Conservation (phyloP, 1,284 basidiomycete species). For the Ceraceosorus guamensis region DNA sequence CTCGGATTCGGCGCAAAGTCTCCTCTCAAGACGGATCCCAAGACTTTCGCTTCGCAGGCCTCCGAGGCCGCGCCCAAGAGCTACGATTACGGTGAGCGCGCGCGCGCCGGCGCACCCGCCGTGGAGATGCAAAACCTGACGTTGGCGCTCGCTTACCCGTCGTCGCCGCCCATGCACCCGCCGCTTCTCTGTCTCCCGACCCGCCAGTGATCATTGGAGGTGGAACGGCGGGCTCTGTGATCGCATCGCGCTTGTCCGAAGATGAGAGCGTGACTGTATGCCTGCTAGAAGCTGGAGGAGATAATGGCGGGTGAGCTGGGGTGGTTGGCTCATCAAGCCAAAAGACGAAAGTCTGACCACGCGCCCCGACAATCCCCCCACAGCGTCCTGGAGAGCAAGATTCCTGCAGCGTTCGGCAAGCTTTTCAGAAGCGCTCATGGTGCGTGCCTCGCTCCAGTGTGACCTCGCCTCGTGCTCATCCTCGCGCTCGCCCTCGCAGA, state of each 20-base stretch:
- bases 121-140: background rate
- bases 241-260: slow-evolving; percentile 30
- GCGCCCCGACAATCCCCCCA: background rate
- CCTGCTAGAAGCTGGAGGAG: slow-evolving; percentile 32
- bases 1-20: slow-evolving; percentile 7
- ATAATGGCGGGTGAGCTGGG: slow-evolving; percentile 13
- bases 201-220: slow-evolving; percentile 25
- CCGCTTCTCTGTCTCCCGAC: slow-evolving; percentile 1
- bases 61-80: slow-evolving; percentile 3
- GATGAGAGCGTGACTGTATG: slow-evolving; percentile 27
- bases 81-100: slow-evolving; percentile 9
- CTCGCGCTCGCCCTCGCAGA: no score
- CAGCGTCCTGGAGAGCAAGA: slow-evolving; percentile 21
- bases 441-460: no score
- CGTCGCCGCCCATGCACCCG: slow-evolving; percentile 48
- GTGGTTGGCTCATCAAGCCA: background rate
- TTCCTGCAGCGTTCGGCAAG: slow-evolving; percentile 27
- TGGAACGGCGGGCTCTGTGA: slow-evolving; percentile 34
- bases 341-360: no score
- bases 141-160: slow-evolving; percentile 54
- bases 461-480: no score
- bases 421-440: slow-evolving; percentile 25
- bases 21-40: slow-evolving; percentile 5
- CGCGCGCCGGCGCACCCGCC: background rate
- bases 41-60: slow-evolving; percentile 4